Base-by-base conservation (phyloP, 1,284 basidiomycete genomes). In the Omphalotus olearius region DNA sequence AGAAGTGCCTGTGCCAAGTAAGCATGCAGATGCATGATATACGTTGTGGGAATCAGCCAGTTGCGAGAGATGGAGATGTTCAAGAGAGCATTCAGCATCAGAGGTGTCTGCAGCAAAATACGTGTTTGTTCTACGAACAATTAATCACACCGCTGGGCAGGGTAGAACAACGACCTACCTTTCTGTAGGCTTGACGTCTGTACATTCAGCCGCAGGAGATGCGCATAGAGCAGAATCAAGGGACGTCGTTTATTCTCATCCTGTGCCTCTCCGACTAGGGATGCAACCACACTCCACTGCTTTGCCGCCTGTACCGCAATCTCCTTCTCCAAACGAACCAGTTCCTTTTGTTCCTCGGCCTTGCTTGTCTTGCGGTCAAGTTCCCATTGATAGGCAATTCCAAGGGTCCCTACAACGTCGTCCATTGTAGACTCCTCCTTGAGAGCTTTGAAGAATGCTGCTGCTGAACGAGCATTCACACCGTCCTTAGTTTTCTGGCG, bases 401-500 rank as follows among this genome's bases (percentile, higher is more conserved):
- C 83, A 14, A 99, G 72, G 1, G 90, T 78, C 17, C 79, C 79
- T 53, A 98, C 67, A 18, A 98, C 76, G 33, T 93, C 86, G 20
- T 82, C 73, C 59, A 92, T 81, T 1, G 78, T 78, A 5, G 89
- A 88, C 44, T 90, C 85, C 64, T 98, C 96, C 39, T 81, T 83
- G 25, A 98, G 65, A 14, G 79, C 74, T 66, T 91, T 91, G 83
- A 98, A 99, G 75, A 95, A 97, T 1, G 79, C 75, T 45, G 93
- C 86, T 1, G 96, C 96, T 0, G 93, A 93, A 41, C 75, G 75
- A 45, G 88, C 85, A 57, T 93, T 76, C 49, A 98, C 80, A 40
- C 93, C 93, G 61, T 99, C 97, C 67, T 98, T 97, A 26, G 97
- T 99, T 66, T 84, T 86, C 57, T 85, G 79, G 51, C 91, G 80